Percentiles rank a stretch among this genome's conserved stretches.
phyloP scores from a whole-genome alignment of 257 asterid species.

The Catharanthus roseus region DNA sequence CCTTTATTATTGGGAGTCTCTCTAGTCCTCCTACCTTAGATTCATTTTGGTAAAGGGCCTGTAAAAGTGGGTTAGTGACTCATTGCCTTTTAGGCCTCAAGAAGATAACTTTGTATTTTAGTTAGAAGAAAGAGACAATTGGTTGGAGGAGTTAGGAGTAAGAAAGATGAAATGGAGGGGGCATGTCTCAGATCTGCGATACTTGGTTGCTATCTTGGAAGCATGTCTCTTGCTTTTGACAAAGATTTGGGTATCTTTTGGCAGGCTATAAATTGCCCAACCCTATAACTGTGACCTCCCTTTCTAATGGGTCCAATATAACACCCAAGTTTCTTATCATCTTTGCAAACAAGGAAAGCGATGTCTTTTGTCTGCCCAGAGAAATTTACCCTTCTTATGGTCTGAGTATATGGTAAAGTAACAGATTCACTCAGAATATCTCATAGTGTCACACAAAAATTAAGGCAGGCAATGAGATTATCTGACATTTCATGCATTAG shows the following conservation, averaged over 20 bases:
- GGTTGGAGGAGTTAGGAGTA: neutral
- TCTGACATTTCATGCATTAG: too few species aligned
- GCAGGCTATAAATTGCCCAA: slow-evolving; percentile 8
- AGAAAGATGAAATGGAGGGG: neutral
- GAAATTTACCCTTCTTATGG: too few species aligned
- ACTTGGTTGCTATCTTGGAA: slow-evolving; percentile 19
- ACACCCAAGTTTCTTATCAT: neutral
- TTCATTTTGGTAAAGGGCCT: neutral
- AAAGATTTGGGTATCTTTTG: slow-evolving; percentile 17
- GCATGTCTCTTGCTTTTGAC: slow-evolving; percentile 14
- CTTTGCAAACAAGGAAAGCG: neutral
- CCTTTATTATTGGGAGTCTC: neutral
- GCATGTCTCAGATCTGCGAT: slow-evolving; percentile 4
- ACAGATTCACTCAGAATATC: too few species aligned
- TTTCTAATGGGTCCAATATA: slow-evolving; percentile 6
- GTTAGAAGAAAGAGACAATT: slow-evolving; percentile 8
- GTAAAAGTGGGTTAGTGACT: neutral
- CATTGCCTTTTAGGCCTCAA: neutral
- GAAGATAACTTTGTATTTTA: neutral
- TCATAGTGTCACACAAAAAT: too few species aligned
- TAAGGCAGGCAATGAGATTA: too few species aligned
- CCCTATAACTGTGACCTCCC: slow-evolving; percentile 6
- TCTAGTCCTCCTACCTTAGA: neutral
- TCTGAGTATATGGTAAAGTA: too few species aligned
- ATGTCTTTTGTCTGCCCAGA: too few species aligned